Conservation (phyloP, 768 basidiomycete species). For the Coprinopsis strossmayeri region DNA sequence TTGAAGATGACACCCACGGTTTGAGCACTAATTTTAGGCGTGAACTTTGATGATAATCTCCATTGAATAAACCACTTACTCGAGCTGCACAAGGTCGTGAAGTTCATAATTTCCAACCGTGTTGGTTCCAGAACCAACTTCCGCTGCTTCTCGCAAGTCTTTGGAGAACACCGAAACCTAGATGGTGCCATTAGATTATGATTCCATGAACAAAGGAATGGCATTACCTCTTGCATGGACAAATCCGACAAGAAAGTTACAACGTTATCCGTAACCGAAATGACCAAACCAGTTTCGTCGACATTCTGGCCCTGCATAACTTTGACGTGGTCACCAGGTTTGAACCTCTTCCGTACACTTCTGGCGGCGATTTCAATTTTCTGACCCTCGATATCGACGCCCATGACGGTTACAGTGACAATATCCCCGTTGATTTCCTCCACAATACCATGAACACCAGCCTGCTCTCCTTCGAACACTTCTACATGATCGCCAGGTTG, state of each 20-base stretch:
- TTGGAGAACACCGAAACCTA: slow-evolving; percentile 97
- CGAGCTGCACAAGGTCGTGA: slow-evolving; percentile 94
- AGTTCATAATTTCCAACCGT: slow-evolving; percentile 90
- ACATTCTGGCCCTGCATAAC: slow-evolving; percentile 94
- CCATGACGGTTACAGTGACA: slow-evolving; percentile 74
- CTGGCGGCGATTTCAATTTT: slow-evolving; percentile 81
- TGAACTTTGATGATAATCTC: slow-evolving; percentile 4
- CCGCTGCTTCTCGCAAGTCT: slow-evolving; percentile 94
- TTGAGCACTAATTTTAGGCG: slow-evolving; percentile 53
- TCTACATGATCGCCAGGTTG: slow-evolving; percentile 98
- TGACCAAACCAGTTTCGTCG: slow-evolving; percentile 94
- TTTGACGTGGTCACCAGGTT: slow-evolving; percentile 97
- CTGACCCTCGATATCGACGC: slow-evolving; percentile 81
- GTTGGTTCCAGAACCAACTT: slow-evolving; percentile 90
- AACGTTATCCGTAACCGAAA: slow-evolving; percentile 83
- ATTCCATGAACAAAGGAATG: slow-evolving; percentile 1
- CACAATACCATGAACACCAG: slow-evolving; percentile 88
- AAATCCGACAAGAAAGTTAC: slow-evolving; percentile 98
- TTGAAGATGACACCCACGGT: slow-evolving; percentile 98
- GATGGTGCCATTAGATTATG: slow-evolving; percentile 3
- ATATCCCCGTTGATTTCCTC: slow-evolving; percentile 85
- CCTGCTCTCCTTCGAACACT: slow-evolving; percentile 94
- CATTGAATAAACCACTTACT: slow-evolving; percentile 49
- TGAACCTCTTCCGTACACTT: slow-evolving; percentile 92
- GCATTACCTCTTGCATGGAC: slow-evolving; percentile 84